A percentile compares a stretch with the other conserved stretches of the same genome.
These are phyloP conservation scores for Cinnamomum micranthum DNA, from an alignment of 164 flowering plant genomes.

Conservation along the genomic window DNA sequence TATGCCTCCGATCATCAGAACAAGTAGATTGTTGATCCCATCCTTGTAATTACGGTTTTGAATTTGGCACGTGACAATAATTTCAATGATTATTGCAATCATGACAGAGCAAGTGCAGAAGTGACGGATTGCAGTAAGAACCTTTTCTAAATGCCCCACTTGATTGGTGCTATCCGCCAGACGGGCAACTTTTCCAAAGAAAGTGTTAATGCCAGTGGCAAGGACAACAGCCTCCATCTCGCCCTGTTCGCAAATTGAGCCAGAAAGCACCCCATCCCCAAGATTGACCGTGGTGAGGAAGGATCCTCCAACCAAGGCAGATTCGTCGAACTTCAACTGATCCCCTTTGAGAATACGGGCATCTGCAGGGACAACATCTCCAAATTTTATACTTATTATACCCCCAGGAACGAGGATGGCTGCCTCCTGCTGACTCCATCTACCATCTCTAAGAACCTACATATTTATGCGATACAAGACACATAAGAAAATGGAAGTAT, in stretches of 20 bases:
- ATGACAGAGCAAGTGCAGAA: constrained; percentile 74
- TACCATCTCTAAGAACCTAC: constrained; percentile 67
- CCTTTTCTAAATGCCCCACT: constrained; percentile 52
- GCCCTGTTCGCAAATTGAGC: constrained; percentile 74
- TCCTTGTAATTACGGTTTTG: constrained; percentile 62
- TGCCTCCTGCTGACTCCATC: constrained; percentile 75
- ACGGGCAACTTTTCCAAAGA: constrained; percentile 80
- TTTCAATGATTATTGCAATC: constrained; percentile 53
- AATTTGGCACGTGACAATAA: constrained; percentile 68
- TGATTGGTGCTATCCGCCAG: constrained; percentile 72
- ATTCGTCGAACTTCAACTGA: constrained; percentile 69
- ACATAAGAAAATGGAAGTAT: too few relatives aligned
- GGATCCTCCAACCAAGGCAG: constrained; percentile 75
- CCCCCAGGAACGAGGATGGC: constrained; percentile 71
- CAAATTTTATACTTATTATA: constrained; percentile 64
- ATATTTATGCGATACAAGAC: constrained; percentile 4
- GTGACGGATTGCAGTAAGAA: constrained; percentile 58
- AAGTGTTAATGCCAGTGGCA: constrained; percentile 79
- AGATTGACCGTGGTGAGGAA: constrained; percentile 72
- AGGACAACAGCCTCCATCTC: constrained; percentile 75
- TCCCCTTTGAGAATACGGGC: constrained; percentile 84
- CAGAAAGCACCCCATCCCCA: constrained; percentile 67
- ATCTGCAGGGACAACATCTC: constrained; percentile 76
- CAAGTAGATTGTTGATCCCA: constrained; percentile 69
- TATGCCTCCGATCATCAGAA: constrained; percentile 74